These are phyloP conservation scores for Pseudopithomyces maydicus DNA, from an alignment of 2,329 filamentous ascomycete genomes.

Conservation along the genomic window DNA sequence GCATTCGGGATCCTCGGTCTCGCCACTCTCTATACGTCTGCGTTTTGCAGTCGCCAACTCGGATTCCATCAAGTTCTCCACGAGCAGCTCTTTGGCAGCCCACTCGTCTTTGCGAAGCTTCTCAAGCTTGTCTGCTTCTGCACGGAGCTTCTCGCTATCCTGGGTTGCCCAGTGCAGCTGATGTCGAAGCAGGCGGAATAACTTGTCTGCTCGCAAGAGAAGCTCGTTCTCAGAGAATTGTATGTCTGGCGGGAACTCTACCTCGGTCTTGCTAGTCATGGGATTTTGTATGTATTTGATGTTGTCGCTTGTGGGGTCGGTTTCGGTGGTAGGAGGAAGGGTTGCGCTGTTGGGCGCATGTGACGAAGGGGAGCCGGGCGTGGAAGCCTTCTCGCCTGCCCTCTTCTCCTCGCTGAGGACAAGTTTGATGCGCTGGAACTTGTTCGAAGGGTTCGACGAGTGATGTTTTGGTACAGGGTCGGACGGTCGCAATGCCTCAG, in stretches of 20 bases:
- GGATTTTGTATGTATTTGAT: conserved; percentile 63
- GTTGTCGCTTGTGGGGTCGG: conserved; percentile 59
- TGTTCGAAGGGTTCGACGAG: conserved; percentile 52
- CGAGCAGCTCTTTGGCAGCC: conserved; percentile 77
- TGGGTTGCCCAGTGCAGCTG: conserved; percentile 75
- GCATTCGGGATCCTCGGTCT: conserved; percentile 35
- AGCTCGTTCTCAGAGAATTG: conserved; percentile 71
- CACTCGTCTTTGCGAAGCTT: conserved; percentile 72
- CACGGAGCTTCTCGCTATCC: conserved; percentile 66
- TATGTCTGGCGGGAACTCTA: conserved; percentile 60
- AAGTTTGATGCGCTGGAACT: conserved; percentile 51
- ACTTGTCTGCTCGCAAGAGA: conserved; percentile 66
- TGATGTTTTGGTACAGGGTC: conserved; percentile 73
- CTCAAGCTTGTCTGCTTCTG: conserved; percentile 70
- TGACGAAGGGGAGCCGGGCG: conserved; percentile 41
- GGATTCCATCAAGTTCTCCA: conserved; percentile 76
- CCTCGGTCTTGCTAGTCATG: conserved; percentile 62
- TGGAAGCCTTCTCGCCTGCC: conserved; percentile 39
- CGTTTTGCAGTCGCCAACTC: conserved; percentile 57
- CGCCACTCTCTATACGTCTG: conserved; percentile 39
- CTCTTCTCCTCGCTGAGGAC: conserved; percentile 46
- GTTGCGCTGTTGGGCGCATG: conserved; percentile 31
- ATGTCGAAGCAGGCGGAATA: conserved; percentile 66
- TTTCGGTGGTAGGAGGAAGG: conserved; percentile 25
- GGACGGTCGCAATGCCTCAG: conserved; percentile 81